These are phyloP conservation scores for Diplosphaera chodatii DNA, from an alignment of 139 green algal genomes.

Conservation along the genomic window DNA sequence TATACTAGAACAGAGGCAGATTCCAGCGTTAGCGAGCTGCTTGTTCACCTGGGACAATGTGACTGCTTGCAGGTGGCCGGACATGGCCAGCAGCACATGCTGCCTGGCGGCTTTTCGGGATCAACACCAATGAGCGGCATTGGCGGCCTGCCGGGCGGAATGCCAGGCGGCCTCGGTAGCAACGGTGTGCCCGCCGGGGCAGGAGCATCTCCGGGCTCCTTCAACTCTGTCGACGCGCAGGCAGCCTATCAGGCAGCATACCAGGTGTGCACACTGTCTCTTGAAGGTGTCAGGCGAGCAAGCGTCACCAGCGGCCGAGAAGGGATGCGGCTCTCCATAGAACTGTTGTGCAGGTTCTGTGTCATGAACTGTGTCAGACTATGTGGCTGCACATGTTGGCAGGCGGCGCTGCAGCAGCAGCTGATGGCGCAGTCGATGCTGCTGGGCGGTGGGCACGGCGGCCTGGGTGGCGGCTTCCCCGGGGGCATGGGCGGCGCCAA, in stretches of 20 bases:
- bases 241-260: conserved; percentile 84
- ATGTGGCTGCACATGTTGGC: too few species aligned
- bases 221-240: conserved; percentile 66
- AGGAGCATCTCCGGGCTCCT: neutral
- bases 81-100: conserved; percentile 4
- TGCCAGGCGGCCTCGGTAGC: neutral
- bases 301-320: too few species aligned
- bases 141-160: neutral
- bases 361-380: too few species aligned
- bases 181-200: neutral
- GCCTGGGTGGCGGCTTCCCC: conserved; percentile 5
- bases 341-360: too few species aligned
- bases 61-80: neutral
- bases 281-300: too few species aligned
- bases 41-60: too few species aligned
- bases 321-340: too few species aligned
- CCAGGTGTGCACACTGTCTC: conserved; percentile 38
- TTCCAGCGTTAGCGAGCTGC: too few species aligned
- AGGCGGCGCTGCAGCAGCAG: conserved; percentile 73
- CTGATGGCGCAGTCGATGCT: conserved; percentile 28
- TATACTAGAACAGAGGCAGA: too few species aligned
- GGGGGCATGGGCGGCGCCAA: neutral
- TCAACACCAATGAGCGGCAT: neutral
- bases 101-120: conserved; percentile 6
- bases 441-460: conserved; percentile 13